Percentiles rank a stretch among this genome's conserved stretches.
Evolutionary conservation across 2,329 filamentous ascomycete genomes (phyloP).

Genomic region (Calonectria fujianensis): DNA sequence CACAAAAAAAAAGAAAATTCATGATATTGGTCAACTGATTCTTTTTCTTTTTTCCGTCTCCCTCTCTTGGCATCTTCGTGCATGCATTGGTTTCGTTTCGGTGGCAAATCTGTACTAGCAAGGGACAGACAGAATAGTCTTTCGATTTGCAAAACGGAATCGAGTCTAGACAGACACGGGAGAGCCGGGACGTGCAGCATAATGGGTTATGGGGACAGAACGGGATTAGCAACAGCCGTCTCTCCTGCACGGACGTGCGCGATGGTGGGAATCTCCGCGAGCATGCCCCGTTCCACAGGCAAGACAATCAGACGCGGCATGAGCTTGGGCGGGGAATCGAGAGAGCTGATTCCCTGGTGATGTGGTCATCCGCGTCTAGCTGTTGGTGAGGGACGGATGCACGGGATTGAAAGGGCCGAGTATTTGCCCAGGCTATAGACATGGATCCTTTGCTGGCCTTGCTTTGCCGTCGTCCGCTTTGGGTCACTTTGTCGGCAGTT

Average conservation of each 20-base stretch:
- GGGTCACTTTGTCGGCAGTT: slow-evolving; percentile 21
- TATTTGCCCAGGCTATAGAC: neutral
- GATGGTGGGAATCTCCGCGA: neutral
- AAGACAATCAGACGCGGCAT: slow-evolving; percentile 20
- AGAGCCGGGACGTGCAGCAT: slow-evolving; percentile 13
- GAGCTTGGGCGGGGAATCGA: slow-evolving; percentile 1
- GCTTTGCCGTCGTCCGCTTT: neutral
- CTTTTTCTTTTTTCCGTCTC: neutral
- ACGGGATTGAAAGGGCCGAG: neutral
- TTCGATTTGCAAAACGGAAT: slow-evolving; percentile 2
- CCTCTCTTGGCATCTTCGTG: neutral
- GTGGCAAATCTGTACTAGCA: slow-evolving; percentile 20
- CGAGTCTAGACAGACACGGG: slow-evolving; percentile 14
- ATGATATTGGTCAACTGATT: neutral
- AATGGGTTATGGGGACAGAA: slow-evolving; percentile 22
- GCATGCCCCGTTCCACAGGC: neutral
- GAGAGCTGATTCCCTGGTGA: neutral
- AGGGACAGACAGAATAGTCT: slow-evolving; percentile 42
- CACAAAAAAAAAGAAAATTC: neutral
- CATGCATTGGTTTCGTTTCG: slow-evolving; percentile 12
- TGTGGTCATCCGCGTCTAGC: slow-evolving; percentile 7
- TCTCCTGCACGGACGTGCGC: slow-evolving; percentile 2
- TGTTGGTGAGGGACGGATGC: neutral
- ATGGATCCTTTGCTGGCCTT: neutral
- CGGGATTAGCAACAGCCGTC: slow-evolving; percentile 13